Evolutionary conservation across 805 yeast genomes (phyloP).

Genomic region (Huiozyma naganishii): DNA sequence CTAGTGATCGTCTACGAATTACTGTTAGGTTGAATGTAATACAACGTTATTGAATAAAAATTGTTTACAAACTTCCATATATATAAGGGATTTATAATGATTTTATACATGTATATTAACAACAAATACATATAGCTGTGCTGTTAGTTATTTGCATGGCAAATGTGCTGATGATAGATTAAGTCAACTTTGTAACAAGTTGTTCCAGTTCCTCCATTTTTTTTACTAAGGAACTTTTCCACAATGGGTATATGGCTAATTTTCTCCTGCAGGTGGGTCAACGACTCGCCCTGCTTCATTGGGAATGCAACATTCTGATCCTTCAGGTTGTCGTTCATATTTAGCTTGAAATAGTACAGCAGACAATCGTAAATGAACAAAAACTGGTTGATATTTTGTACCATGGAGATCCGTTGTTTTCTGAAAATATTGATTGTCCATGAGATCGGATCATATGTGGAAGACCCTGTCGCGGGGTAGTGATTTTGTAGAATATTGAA

Average conservation of each 20-base stretch:
- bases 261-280: slow-evolving; percentile 1
- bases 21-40: slow-evolving; percentile 41
- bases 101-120: neutral
- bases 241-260: neutral
- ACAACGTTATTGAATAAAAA: neutral
- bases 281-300: neutral
- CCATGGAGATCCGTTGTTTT: slow-evolving; percentile 73
- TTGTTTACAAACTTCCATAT: neutral
- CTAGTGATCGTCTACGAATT: slow-evolving; percentile 61
- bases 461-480: slow-evolving; percentile 4
- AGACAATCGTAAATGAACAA: slow-evolving; percentile 59
- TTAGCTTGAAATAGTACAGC: slow-evolving; percentile 21
- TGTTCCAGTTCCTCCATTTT: too few species aligned
- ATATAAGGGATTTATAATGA: neutral
- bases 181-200: too few species aligned
- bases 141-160: too few species aligned
- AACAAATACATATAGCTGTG: too few species aligned
- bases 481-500: slow-evolving; percentile 13
- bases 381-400: slow-evolving; percentile 68
- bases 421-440: slow-evolving; percentile 57
- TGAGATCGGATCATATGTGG: slow-evolving; percentile 42
- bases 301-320: neutral
- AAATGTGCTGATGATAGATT: too few species aligned
- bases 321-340: slow-evolving; percentile 5
- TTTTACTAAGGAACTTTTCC: too few species aligned